Percentiles rank a stretch among this genome's conserved stretches.
Conservation (phyloP, 768 basidiomycete species). For the Hydnum rufescens region DNA sequence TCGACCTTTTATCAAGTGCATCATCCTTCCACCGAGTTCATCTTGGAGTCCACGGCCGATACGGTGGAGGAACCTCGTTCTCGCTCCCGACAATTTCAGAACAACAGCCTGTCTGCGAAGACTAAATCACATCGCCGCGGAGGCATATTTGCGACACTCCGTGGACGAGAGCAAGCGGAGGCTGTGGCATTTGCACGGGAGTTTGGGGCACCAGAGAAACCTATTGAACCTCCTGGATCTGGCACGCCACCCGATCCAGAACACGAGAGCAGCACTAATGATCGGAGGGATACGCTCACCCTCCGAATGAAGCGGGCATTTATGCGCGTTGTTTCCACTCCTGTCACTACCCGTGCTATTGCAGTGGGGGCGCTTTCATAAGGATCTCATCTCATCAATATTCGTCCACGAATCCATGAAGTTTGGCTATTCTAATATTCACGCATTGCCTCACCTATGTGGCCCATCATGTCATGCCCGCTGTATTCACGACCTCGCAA, state of each 20-base stretch:
- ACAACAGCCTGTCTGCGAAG: neutral
- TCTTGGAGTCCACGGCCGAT: neutral
- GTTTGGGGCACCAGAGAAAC: neutral
- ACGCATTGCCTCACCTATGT: too few relatives aligned
- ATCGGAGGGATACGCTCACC: neutral
- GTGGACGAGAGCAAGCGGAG: neutral
- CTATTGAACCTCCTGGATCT: neutral
- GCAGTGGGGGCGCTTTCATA: too few relatives aligned
- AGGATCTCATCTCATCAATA: too few relatives aligned
- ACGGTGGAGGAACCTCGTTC: neutral
- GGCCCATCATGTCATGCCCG: too few relatives aligned
- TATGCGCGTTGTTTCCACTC: neutral
- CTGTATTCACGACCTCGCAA: too few relatives aligned
- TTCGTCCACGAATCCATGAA: too few relatives aligned
- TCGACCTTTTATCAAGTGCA: neutral
- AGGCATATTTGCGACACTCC: constrained; percentile 1
- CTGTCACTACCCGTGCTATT: too few relatives aligned
- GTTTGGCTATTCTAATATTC: too few relatives aligned
- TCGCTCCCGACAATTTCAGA: neutral
- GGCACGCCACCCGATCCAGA: neutral
- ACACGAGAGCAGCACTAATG: neutral
- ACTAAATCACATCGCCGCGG: neutral
- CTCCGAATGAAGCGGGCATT: neutral
- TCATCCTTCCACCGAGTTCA: neutral
- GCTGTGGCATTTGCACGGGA: neutral